These are phyloP conservation scores for Chaetothyriales sp. DNA, from an alignment of 2,329 filamentous ascomycete species.

Conservation along the genomic window DNA sequence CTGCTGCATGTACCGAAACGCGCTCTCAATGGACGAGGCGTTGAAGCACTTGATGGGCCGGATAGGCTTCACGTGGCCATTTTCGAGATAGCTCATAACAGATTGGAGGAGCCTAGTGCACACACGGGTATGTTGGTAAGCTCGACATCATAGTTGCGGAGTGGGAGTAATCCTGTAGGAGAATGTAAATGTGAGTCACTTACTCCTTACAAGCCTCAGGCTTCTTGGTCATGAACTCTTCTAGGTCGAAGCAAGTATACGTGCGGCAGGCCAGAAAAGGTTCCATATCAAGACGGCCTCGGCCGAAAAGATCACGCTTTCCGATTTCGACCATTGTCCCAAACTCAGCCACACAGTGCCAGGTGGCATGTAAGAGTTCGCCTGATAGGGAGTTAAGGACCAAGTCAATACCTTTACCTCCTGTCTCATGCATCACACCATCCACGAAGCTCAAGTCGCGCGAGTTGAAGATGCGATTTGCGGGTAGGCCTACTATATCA, in stretches of 20 bases:
- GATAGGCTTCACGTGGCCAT: slow-evolving; percentile 20
- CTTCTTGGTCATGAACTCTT: background rate
- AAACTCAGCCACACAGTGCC: slow-evolving; percentile 18
- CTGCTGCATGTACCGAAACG: slow-evolving; percentile 21
- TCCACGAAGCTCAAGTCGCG: slow-evolving; percentile 17
- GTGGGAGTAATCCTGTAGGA: no score
- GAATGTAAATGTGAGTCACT: no score
- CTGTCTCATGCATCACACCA: slow-evolving; percentile 8
- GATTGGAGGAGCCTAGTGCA: background rate
- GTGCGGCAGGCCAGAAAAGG: slow-evolving; percentile 7
- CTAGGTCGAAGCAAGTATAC: slow-evolving; percentile 19
- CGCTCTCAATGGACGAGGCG: slow-evolving; percentile 19
- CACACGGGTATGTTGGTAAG: no score
- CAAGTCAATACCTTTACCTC: slow-evolving; percentile 12
- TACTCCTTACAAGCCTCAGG: no score
- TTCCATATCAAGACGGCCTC: slow-evolving; percentile 1
- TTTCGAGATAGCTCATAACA: background rate
- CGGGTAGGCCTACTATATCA: slow-evolving; percentile 6
- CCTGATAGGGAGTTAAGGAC: slow-evolving; percentile 19
- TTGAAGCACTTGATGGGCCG: slow-evolving; percentile 19
- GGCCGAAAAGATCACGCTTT: slow-evolving; percentile 18
- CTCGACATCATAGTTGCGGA: no score
- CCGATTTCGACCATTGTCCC: slow-evolving; percentile 35
- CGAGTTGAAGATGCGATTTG: slow-evolving; percentile 17
- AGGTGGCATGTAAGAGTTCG: slow-evolving; percentile 16